Base-by-base conservation (phyloP, 805 yeast species). In the Ogataea pignaliae region DNA sequence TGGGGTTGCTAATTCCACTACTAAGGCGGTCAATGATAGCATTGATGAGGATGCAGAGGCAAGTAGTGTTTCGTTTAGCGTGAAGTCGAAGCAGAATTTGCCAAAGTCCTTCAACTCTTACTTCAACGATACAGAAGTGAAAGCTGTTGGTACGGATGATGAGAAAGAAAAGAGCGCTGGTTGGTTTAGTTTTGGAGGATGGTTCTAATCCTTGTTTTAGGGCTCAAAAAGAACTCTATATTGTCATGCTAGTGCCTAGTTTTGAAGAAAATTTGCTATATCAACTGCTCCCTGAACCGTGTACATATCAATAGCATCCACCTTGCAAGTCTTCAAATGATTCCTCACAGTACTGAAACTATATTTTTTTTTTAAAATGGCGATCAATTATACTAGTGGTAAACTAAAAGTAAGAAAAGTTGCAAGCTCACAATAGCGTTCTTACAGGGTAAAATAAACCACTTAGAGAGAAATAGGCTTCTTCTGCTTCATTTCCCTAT, bases 91-190 rank as follows among this genome's bases (percentile, higher is more conserved):
- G 39, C 36, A 47, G 10, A 46, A 46, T 17, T 46, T 62, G 11
- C 65, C 68, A 12, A 56, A 48, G 32, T 50, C 56, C 8, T 60
- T 61, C 49, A 62, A 59, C 43, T 51, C 59, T 13, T 60, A 45
- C 50, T 46, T 54, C 48, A 49, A 53, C 29, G 46, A 59, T 47
- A 37, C 58, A 2, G 53, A 57, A 33, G 52, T 59, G 15, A 43
- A 49, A 16, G 37, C 43, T 41, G 40, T 64, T 50, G 57, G 62
- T 35, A 46, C 60, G 44, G 64, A 66, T 50, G 43, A 60, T 40
- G 18, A 51, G 37, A 45, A 58, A 45, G 39, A 59, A 56, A 13
- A 45, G 47, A 34, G 42, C 26, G n/a, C 47, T 31, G 53, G 60
- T 14, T 60, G 65, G 65, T 59, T 59, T 38, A 33, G 41, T 4